These are phyloP conservation scores for Knufia fluminis DNA, from an alignment of 2,329 filamentous ascomycete species.

Conservation along the genomic window DNA sequence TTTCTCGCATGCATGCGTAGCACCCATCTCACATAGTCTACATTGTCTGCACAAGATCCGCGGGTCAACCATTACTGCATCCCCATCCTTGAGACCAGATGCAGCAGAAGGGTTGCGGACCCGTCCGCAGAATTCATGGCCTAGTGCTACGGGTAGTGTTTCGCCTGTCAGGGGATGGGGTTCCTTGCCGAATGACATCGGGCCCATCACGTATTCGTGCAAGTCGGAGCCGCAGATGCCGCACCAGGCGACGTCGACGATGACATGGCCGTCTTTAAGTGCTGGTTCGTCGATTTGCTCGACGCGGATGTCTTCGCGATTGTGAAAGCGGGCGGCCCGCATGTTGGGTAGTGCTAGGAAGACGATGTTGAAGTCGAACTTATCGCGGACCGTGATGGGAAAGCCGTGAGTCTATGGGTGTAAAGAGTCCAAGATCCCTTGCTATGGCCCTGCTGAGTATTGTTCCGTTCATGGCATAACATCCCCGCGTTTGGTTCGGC, in stretches of 20 bases:
- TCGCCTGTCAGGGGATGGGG: slow-evolving; percentile 8
- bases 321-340: slow-evolving; percentile 7
- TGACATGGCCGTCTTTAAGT: not conserved
- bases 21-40: not conserved
- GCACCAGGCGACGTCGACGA: slow-evolving; percentile 12
- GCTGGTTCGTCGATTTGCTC: slow-evolving; percentile 5
- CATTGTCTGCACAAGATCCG: slow-evolving; percentile 6
- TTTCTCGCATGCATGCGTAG: slow-evolving; percentile 12
- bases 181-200: not conserved
- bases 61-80: slow-evolving; percentile 12
- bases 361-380: too few relatives aligned
- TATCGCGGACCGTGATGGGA: too few relatives aligned
- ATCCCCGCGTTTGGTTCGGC: too few relatives aligned
- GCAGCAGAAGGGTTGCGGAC: not conserved
- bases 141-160: not conserved
- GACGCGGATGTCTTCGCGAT: slow-evolving; percentile 4
- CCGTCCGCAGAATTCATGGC: slow-evolving; percentile 11
- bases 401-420: too few relatives aligned
- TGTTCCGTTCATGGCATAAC: too few relatives aligned
- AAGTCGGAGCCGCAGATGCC: slow-evolving; percentile 9
- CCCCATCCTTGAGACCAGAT: slow-evolving; percentile 11
- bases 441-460: too few relatives aligned
- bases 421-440: too few relatives aligned
- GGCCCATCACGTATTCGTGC: slow-evolving; percentile 11
- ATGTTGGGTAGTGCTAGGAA: not conserved